Base-by-base conservation (phyloP, 306 rosid genomes). In the Cicer pinnatifidum region DNA sequence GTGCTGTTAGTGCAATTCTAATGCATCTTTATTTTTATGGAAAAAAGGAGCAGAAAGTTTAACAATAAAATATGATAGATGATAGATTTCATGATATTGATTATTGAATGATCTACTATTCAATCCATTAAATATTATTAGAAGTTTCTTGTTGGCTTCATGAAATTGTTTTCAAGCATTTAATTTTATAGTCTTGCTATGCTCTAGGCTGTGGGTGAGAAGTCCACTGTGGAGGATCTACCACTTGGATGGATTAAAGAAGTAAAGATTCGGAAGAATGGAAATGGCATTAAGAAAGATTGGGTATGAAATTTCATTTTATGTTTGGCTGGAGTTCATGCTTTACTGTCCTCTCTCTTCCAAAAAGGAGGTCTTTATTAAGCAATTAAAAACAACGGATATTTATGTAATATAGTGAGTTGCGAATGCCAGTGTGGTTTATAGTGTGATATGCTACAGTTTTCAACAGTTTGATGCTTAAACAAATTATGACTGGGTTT, bases 171-270 rank as follows among this genome's bases (percentile, higher is more conserved):
- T 78, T 71, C 47, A 47, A 67, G 46, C 48, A 65, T 72, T 50
- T 67, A 77, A 58, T 61, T 78, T 62, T 66, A 51, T 69, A 11
- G 12, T 76, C 62, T 47, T 71, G 46, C 62, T 73, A 43, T 70
- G 78, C 72, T 85, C 13, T 83, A 91, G 97, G 92, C 71, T 89
- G 80, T 69, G 43, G 82, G 79, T 47, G 88, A 86, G 85, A 90
- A 81, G 75, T 68, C 81, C 33, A 40, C 66, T 46, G 86, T 20
- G 66, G 90, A 89, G 70, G 96, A 88, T 85, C 80, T 93, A 77
- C 96, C 98, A 12, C 84, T 89, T 46, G 97, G 96, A 59, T 91
- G 96, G 96, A 84, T 72, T 65, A 81, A 83, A 79, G 90, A 87
- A 83, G 79, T 84, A 77, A 93, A 80, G 84, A 84, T 82, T 71